Base-by-base conservation (phyloP, 2,329 filamentous ascomycete genomes). In the Catunica adiposa region DNA sequence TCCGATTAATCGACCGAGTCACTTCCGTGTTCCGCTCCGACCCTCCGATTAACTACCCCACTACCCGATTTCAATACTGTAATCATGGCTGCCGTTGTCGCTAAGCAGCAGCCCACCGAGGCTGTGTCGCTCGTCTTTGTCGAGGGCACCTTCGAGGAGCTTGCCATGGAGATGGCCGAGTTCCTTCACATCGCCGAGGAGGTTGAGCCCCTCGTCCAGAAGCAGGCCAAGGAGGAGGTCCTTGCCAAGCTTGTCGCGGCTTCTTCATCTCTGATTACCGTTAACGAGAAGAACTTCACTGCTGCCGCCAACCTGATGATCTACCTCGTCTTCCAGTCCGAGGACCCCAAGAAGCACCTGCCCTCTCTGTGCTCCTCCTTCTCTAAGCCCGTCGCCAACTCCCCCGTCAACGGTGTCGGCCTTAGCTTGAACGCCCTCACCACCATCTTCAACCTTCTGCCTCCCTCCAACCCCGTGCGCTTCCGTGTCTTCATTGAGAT, bases 231-330 rank as follows among this genome's bases (percentile, higher is more conserved):
- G 73, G 88, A 94, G 63, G 89, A 94, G 62, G 82, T 87, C 48
- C 78, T 98, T 57, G 85, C 89, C 75, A 89, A 89, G 77, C 77
- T 98, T 61, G 86, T 97, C 59, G 80, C 83, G 62, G 85, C 86
- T 57, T 88, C 87, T 54, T 71, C 78, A 54, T 78, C 78, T 53
- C 76, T 98, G 67, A 94, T 89, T 71, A 78, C 79, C 60, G 86
- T 89, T 56, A 87, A 90, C 58, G 92, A 98, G 77, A 94, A 92
- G 78, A 90, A 97, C 71, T 92, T 96, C 69, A 89, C 88, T 59
- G 84, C 90, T 58, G 88, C 90, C 59, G 96, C 96, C 74, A 97
- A 98, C 73, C 84, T 97, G 63, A 83, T 98, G 68, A 83, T 97
- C 66, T 87, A 96, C 74, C 83, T 98, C 59, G 81, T 94, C 62